These are phyloP conservation scores for Trametes polyzona DNA, from an alignment of 1,284 basidiomycete genomes.

Conservation along the genomic window DNA sequence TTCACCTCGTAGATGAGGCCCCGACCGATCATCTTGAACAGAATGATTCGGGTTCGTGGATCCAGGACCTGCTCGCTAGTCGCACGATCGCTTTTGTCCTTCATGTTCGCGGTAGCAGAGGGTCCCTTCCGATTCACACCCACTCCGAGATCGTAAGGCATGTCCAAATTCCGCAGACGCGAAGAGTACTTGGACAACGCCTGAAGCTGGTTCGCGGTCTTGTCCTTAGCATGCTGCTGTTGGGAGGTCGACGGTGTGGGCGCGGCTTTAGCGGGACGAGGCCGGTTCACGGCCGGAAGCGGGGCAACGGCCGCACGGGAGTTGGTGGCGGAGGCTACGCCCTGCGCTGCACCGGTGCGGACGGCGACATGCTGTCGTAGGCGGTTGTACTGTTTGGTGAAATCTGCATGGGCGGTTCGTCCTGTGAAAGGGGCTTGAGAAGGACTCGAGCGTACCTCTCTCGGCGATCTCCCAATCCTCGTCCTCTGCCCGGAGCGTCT, in stretches of 20 bases:
- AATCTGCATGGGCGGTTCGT: slow-evolving; percentile 60
- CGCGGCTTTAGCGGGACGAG: slow-evolving; percentile 37
- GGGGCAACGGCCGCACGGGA: slow-evolving; percentile 54
- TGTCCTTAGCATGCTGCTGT: slow-evolving; percentile 45
- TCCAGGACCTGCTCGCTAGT: slow-evolving; percentile 96
- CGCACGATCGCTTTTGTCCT: slow-evolving; percentile 93
- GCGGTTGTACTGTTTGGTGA: slow-evolving; percentile 96
- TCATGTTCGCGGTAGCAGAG: slow-evolving; percentile 80
- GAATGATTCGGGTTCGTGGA: slow-evolving; percentile 85
- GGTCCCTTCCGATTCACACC: slow-evolving; percentile 90
- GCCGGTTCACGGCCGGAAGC: slow-evolving; percentile 77
- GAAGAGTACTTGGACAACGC: slow-evolving; percentile 74
- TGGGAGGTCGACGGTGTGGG: not conserved
- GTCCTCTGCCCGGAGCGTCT: slow-evolving; percentile 72
- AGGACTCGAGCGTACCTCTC: slow-evolving; percentile 53
- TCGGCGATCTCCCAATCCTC: slow-evolving; percentile 93
- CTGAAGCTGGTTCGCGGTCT: slow-evolving; percentile 67
- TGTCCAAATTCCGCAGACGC: slow-evolving; percentile 68
- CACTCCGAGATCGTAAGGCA: slow-evolving; percentile 78
- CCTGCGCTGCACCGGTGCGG: slow-evolving; percentile 66
- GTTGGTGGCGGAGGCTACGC: slow-evolving; percentile 54
- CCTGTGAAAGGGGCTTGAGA: not conserved
- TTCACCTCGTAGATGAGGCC: slow-evolving; percentile 88
- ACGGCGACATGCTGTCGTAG: slow-evolving; percentile 84
- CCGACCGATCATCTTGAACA: slow-evolving; percentile 93